Evolutionary conservation across 176 grass and related monocot genomes (phyloP).

Genomic region (Musa schizocarpa): DNA sequence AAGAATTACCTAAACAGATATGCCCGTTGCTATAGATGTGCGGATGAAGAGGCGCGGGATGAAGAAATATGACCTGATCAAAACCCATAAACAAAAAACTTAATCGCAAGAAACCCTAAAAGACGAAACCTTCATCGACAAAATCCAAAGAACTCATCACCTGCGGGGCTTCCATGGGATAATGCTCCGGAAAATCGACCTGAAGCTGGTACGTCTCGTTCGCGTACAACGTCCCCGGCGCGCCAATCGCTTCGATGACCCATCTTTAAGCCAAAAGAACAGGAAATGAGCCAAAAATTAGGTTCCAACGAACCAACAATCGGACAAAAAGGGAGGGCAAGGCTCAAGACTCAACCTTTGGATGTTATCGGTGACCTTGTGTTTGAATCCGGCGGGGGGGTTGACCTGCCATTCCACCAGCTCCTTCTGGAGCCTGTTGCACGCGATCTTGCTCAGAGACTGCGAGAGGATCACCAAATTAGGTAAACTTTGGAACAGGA

Average conservation of each 20-base stretch:
- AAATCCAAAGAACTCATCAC: slow-evolving; percentile 14
- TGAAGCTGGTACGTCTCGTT: slow-evolving; percentile 79
- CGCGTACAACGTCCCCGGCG: slow-evolving; percentile 51
- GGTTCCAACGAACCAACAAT: neutral
- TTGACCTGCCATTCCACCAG: slow-evolving; percentile 70
- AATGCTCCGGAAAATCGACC: slow-evolving; percentile 92
- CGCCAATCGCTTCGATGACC: slow-evolving; percentile 69
- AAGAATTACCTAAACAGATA: slow-evolving; percentile 76
- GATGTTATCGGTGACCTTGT: slow-evolving; percentile 68
- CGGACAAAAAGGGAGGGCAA: neutral
- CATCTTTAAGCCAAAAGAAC: slow-evolving; percentile 29
- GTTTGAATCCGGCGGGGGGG: slow-evolving; percentile 59
- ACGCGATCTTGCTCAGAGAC: slow-evolving; percentile 88
- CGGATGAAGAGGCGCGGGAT: slow-evolving; percentile 69
- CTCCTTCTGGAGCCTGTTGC: slow-evolving; percentile 81
- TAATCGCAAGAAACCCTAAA: slow-evolving; percentile 3
- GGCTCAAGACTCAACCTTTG: slow-evolving; percentile 48
- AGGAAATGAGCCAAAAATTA: neutral
- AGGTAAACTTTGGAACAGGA: neutral
- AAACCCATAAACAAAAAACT: slow-evolving; percentile 1
- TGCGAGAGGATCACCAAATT: slow-evolving; percentile 24
- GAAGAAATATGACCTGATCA: slow-evolving; percentile 76
- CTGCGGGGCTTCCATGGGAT: slow-evolving; percentile 93
- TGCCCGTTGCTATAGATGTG: slow-evolving; percentile 93
- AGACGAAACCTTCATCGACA: neutral